A percentile compares a stretch with the other conserved stretches of the same genome.
Conservation (phyloP, 768 basidiomycete species). For the Pleurotus cornucopiae region DNA sequence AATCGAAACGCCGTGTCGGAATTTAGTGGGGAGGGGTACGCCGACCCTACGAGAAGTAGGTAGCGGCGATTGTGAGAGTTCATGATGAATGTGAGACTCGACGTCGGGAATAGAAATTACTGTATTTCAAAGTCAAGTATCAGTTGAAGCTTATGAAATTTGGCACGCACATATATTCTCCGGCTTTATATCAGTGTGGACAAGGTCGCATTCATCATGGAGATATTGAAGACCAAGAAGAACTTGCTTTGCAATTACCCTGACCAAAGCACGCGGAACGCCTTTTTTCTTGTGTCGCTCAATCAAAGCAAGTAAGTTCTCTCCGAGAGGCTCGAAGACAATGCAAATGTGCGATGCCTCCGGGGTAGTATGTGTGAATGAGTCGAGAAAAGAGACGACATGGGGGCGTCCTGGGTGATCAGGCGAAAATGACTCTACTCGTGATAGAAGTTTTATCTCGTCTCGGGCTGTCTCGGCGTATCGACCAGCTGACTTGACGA, state of each 20-base stretch:
- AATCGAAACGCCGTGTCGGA: constrained; percentile 57
- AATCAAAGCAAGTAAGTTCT: constrained; percentile 70
- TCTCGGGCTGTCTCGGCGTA: constrained; percentile 97
- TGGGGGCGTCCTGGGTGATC: constrained; percentile 74
- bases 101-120: constrained; percentile 84
- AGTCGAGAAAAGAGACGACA: constrained; percentile 88
- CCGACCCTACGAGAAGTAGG: constrained; percentile 80
- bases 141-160: constrained; percentile 12
- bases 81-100: constrained; percentile 65
- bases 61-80: constrained; percentile 62
- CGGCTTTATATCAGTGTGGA: constrained; percentile 93
- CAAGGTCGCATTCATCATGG: constrained; percentile 88
- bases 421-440: constrained; percentile 68
- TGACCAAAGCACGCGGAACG: constrained; percentile 78
- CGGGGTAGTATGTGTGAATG: constrained; percentile 64
- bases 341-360: constrained; percentile 83
- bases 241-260: constrained; percentile 81
- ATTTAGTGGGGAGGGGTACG: constrained; percentile 67
- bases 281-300: constrained; percentile 81
- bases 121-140: constrained; percentile 19
- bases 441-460: constrained; percentile 88
- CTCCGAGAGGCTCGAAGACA: constrained; percentile 84
- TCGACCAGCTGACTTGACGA: constrained; percentile 91
- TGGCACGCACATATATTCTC: constrained; percentile 84
- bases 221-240: constrained; percentile 88